Percentiles rank a stretch among this genome's conserved stretches.
Evolutionary conservation across 2,329 filamentous ascomycete genomes (phyloP).

Genomic region (Fusarium marasasianum): DNA sequence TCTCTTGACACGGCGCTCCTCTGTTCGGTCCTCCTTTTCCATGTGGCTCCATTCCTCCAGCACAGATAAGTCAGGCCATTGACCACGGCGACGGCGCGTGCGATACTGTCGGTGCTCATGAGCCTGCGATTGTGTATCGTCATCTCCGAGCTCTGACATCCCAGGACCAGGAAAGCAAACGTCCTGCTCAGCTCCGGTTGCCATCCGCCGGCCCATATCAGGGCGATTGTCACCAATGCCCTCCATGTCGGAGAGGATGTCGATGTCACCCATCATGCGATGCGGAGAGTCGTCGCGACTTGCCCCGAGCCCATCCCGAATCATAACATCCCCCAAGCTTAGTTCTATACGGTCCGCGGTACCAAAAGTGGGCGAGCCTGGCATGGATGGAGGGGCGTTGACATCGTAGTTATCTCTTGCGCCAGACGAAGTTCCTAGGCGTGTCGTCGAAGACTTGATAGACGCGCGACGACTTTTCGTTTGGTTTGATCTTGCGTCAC

Average conservation of each 20-base stretch:
- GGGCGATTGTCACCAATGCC: slow-evolving; percentile 43
- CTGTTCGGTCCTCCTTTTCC: slow-evolving; percentile 85
- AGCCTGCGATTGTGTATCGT: slow-evolving; percentile 68
- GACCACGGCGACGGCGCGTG: slow-evolving; percentile 69
- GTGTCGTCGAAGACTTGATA: slow-evolving; percentile 61
- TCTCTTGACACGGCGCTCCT: slow-evolving; percentile 85
- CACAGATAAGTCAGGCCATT: slow-evolving; percentile 87
- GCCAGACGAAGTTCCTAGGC: slow-evolving; percentile 46
- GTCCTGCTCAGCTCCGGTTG: slow-evolving; percentile 79
- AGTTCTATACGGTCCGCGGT: slow-evolving; percentile 61
- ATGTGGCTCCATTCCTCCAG: slow-evolving; percentile 90
- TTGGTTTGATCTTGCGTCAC: slow-evolving; percentile 48
- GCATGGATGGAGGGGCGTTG: slow-evolving; percentile 75
- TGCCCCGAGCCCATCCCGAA: slow-evolving; percentile 68
- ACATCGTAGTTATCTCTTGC: slow-evolving; percentile 65
- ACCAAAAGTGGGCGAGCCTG: slow-evolving; percentile 66
- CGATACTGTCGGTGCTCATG: slow-evolving; percentile 47
- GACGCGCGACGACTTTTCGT: slow-evolving; percentile 58
- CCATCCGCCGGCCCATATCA: slow-evolving; percentile 56
- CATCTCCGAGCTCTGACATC: slow-evolving; percentile 82
- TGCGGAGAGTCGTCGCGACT: slow-evolving; percentile 47
- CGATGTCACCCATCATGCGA: slow-evolving; percentile 44
- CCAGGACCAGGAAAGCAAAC: slow-evolving; percentile 85
- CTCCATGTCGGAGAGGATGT: slow-evolving; percentile 46
- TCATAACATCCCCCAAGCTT: slow-evolving; percentile 75